Evolutionary conservation across 495 filamentous ascomycete genomes (phyloP).

Genomic region (Terfezia boudieri): DNA sequence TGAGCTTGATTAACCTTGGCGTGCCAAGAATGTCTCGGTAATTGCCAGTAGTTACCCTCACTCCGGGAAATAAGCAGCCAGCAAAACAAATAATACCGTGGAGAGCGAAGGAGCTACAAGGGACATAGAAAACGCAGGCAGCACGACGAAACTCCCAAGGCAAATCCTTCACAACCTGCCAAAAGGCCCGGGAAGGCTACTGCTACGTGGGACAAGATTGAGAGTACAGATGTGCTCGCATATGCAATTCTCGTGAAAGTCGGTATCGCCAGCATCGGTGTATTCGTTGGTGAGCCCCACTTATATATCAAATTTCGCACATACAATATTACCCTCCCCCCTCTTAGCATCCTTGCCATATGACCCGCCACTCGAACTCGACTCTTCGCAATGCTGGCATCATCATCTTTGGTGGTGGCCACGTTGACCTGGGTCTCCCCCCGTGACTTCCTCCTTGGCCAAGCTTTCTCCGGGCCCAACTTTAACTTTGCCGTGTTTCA

Average conservation of each 20-base stretch:
- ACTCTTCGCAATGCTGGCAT: slow-evolving; percentile 64
- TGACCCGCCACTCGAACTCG: slow-evolving; percentile 27
- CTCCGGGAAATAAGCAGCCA: too few species aligned
- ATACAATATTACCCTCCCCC: neutral
- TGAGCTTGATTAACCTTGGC: too few species aligned
- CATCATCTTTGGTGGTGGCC: slow-evolving; percentile 71
- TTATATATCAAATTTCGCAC: neutral
- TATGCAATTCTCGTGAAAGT: slow-evolving; percentile 11
- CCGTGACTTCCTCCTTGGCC: slow-evolving; percentile 63
- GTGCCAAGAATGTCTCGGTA: too few species aligned
- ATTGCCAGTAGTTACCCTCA: too few species aligned
- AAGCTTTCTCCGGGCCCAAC: slow-evolving; percentile 68
- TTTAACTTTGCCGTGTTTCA: slow-evolving; percentile 74
- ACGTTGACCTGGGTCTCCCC: slow-evolving; percentile 61
- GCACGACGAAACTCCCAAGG: neutral
- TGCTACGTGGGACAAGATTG: neutral
- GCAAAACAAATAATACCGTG: neutral
- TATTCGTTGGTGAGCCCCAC: slow-evolving; percentile 29
- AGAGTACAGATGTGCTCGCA: slow-evolving; percentile 4
- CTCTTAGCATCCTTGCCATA: slow-evolving; percentile 25
- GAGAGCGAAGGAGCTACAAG: neutral
- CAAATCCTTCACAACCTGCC: neutral
- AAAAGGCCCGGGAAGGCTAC: neutral
- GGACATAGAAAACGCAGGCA: neutral
- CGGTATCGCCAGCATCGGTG: slow-evolving; percentile 17